These are phyloP conservation scores for Suhomyces faveliae DNA, from an alignment of 805 yeast genomes.

Conservation along the genomic window DNA sequence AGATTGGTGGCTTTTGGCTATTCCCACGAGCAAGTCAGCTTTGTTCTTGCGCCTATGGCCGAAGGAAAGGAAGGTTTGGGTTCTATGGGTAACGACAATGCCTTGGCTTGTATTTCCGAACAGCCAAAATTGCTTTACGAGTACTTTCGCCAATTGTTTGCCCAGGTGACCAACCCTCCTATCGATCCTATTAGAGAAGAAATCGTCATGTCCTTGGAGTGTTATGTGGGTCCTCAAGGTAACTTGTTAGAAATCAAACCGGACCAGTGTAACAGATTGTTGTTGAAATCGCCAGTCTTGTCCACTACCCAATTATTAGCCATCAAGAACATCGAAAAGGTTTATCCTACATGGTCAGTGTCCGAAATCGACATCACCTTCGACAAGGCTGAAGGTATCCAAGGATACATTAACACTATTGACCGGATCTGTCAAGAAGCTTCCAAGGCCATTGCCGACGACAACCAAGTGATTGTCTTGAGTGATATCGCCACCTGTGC, in stretches of 20 bases:
- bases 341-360: slow-evolving; percentile 85
- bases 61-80: slow-evolving; percentile 94
- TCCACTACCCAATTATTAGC: slow-evolving; percentile 73
- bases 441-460: slow-evolving; percentile 74
- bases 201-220: slow-evolving; percentile 95
- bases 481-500: slow-evolving; percentile 65
- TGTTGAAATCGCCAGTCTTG: slow-evolving; percentile 80
- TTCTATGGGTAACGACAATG: slow-evolving; percentile 97
- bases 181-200: slow-evolving; percentile 97
- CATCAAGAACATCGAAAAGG: slow-evolving; percentile 64
- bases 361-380: slow-evolving; percentile 86
- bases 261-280: slow-evolving; percentile 84
- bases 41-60: slow-evolving; percentile 92
- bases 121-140: slow-evolving; percentile 90
- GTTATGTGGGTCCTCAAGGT: slow-evolving; percentile 98
- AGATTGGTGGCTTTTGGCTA: slow-evolving; percentile 85
- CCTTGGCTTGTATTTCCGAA: slow-evolving; percentile 90
- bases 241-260: slow-evolving; percentile 91
- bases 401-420: slow-evolving; percentile 80
- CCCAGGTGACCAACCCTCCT: slow-evolving; percentile 98
- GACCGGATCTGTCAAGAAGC: slow-evolving; percentile 88
- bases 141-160: slow-evolving; percentile 93
- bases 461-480: slow-evolving; percentile 71
- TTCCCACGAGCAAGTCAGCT: slow-evolving; percentile 86
- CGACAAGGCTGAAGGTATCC: slow-evolving; percentile 74